Evolutionary conservation across 768 basidiomycete species (phyloP).

Genomic region (Lactarius indigo): DNA sequence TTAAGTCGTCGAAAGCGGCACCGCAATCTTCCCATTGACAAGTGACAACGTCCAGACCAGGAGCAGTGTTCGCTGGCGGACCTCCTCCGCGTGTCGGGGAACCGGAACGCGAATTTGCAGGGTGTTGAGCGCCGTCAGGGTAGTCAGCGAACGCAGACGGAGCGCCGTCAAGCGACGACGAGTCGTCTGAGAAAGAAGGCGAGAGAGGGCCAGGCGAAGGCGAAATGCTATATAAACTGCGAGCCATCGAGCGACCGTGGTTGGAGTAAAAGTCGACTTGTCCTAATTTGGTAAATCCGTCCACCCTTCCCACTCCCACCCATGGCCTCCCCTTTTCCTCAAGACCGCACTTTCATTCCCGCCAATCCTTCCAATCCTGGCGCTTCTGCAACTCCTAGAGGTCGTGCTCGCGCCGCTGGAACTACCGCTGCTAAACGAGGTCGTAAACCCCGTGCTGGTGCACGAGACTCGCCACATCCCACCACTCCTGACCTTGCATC

Average conservation of each 20-base stretch:
- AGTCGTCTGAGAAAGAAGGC: slow-evolving; percentile 36
- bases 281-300: not conserved
- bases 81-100: slow-evolving; percentile 36
- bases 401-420: not conserved
- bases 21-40: slow-evolving; percentile 88
- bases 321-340: slow-evolving; percentile 8
- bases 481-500: slow-evolving; percentile 8
- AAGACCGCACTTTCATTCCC: slow-evolving; percentile 21
- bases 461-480: slow-evolving; percentile 11
- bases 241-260: slow-evolving; percentile 27
- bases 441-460: slow-evolving; percentile 19
- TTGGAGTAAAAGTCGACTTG: not conserved
- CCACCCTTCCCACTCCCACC: not conserved
- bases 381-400: slow-evolving; percentile 11
- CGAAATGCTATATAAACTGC: slow-evolving; percentile 37
- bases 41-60: slow-evolving; percentile 52
- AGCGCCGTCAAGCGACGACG: slow-evolving; percentile 27
- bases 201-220: slow-evolving; percentile 41
- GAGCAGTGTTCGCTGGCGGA: slow-evolving; percentile 21
- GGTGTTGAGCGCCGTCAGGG: slow-evolving; percentile 29
- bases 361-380: slow-evolving; percentile 15
- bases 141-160: slow-evolving; percentile 18
- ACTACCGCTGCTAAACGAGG: slow-evolving; percentile 19
- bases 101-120: slow-evolving; percentile 35
- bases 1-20: slow-evolving; percentile 65